Evolutionary conservation across 2,329 filamentous ascomycete genomes (phyloP), one percentile per base, ranked within the genome.

Genomic region (Sclerotinia sclerotiorum): DNA sequence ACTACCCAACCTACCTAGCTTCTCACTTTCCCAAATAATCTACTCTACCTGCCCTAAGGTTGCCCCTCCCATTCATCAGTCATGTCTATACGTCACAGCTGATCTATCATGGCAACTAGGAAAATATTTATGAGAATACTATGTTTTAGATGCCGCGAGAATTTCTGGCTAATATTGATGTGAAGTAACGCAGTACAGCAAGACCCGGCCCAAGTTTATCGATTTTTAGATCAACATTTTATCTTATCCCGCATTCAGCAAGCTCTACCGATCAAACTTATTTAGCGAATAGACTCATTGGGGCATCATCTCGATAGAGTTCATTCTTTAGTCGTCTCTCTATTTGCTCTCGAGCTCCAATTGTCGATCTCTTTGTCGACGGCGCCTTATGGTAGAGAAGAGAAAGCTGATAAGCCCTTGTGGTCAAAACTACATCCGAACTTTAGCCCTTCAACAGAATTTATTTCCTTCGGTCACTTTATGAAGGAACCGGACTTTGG

Each of bases 181-280:
- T 52, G 32, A 67, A 67, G 65, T 61, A 62, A 60, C 55, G 32
- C 58, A 35, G 61, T 65, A 32, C 39, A 65, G 52, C 21, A 65
- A 56, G 51, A 32, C 27, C 35, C 21, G n/a, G 51, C 19, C 51
- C 24, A 65, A 48, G 42, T 49, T 35, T 61, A 32, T 61, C 48
- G 17, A 56, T 44, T 55, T 44, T 15, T 35, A 57, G 24, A 54
- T 56, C 27, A n/a, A 32, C 49, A 29, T 27, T 46, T 27, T 29
- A 19, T 48, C 39, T 21, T 11, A 57, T 44, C n/a, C 29, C 63
- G 39, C 51, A 48, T 35, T 19, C 10, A 24, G 3, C n/a, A 51
- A 49, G 29, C 46, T 27, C 46, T 51, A 13, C 19, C 46, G 24
- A 11, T 29, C 13, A 49, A 49, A 35, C 21, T 27, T 6, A 48